Evolutionary conservation across 2,329 filamentous ascomycete genomes (phyloP).

Genomic region (Aspergillus novoparasiticus): DNA sequence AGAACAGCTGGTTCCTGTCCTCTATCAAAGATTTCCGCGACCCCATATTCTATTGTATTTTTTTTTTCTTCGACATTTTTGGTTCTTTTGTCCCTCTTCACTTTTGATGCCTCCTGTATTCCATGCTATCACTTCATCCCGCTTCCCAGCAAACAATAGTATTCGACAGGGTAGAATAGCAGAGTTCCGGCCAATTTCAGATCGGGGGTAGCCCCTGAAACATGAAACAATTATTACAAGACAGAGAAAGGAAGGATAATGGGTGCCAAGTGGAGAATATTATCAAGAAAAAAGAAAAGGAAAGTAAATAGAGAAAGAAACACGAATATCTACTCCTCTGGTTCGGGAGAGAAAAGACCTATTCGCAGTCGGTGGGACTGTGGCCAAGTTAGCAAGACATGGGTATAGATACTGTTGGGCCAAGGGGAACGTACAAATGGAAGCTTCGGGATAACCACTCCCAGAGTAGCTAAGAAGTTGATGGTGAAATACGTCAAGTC

Average conservation of each 20-base stretch:
- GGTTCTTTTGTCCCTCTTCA: not conserved
- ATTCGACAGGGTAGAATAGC: not conserved
- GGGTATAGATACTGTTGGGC: not conserved
- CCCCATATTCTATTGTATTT: conserved; percentile 6
- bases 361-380: conserved; percentile 79
- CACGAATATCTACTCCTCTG: conserved; percentile 57
- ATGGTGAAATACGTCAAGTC: conserved; percentile 96
- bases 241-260: conserved; percentile 16
- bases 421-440: conserved; percentile 72
- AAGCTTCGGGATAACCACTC: conserved; percentile 92
- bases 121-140: not conserved
- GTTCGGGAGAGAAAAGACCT: conserved; percentile 70
- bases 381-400: conserved; percentile 31
- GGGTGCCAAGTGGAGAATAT: conserved; percentile 23
- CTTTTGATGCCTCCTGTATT: conserved; percentile 11
- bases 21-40: conserved; percentile 1
- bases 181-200: conserved; percentile 15
- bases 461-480: conserved; percentile 90
- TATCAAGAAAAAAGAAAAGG: conserved; percentile 17
- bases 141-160: not conserved
- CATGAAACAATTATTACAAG: conserved; percentile 21
- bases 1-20: not conserved
- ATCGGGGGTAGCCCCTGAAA: conserved; percentile 6
- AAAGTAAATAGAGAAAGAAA: conserved; percentile 13
- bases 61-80: not conserved